Percentiles rank a stretch among this genome's conserved stretches.
These are phyloP conservation scores for Licmophora abbreviata DNA, from an alignment of 108 stramenopile genomes.

Conservation along the genomic window DNA sequence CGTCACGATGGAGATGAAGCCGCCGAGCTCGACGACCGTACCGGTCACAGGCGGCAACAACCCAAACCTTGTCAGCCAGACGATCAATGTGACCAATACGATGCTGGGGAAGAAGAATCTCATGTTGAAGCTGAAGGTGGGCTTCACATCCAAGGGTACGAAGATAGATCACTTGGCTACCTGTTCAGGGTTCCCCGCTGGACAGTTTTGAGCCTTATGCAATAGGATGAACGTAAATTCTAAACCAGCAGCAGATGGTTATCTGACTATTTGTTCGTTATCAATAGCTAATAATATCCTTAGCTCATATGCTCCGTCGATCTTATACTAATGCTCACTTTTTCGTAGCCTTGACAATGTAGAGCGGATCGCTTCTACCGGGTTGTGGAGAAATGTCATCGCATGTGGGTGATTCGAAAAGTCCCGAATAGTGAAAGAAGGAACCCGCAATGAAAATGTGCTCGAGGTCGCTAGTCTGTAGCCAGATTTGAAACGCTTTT, in stretches of 20 bases:
- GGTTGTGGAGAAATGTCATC: constrained; percentile 91
- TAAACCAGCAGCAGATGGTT: not conserved
- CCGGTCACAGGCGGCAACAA: constrained; percentile 54
- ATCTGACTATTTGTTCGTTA: too few species aligned
- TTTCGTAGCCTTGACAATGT: constrained; percentile 75
- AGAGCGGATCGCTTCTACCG: constrained; percentile 85
- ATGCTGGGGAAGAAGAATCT: constrained; percentile 91
- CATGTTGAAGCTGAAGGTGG: constrained; percentile 92
- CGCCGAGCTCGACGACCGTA: constrained; percentile 84
- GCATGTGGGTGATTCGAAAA: constrained; percentile 73
- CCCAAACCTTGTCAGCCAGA: constrained; percentile 82
- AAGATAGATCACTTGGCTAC: constrained; percentile 89
- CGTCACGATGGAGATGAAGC: constrained; percentile 92
- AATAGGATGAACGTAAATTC: too few species aligned
- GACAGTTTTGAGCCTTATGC: constrained; percentile 41
- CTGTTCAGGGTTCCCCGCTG: constrained; percentile 73
- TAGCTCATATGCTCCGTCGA: too few species aligned
- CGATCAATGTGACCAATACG: constrained; percentile 80
- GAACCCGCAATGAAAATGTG: constrained; percentile 90
- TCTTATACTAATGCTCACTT: constrained; percentile 27
- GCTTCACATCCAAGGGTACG: constrained; percentile 78
- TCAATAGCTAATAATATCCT: not conserved
- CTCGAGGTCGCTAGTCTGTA: constrained; percentile 83
- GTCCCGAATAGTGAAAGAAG: constrained; percentile 88
- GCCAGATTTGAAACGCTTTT: constrained; percentile 77